Conservation (phyloP, 23 red algal genomes). For the Chondrus crispus region DNA sequence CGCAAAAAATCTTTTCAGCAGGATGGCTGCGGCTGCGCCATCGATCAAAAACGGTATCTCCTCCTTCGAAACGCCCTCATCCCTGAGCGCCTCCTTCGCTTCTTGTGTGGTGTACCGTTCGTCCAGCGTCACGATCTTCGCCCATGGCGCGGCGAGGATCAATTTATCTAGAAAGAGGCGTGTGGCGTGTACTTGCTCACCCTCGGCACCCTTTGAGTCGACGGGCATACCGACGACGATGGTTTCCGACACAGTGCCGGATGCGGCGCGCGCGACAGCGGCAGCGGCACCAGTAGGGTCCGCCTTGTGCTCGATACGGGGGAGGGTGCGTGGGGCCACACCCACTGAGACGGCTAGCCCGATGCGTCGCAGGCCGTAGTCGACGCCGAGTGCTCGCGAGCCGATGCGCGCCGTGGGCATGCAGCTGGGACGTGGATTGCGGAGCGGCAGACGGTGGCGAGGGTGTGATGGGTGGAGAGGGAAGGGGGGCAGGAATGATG, state of each 20-base stretch:
- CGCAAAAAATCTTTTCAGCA: slow-evolving; percentile 40
- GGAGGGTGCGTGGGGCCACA: slow-evolving; percentile 40
- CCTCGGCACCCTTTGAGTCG: slow-evolving; percentile 7
- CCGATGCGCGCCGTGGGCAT: slow-evolving; percentile 1
- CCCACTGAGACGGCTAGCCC: slow-evolving; percentile 51
- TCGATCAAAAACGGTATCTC: slow-evolving; percentile 20
- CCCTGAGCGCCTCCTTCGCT: slow-evolving; percentile 1
- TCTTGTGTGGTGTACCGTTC: slow-evolving; percentile 43
- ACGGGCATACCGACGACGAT: slow-evolving; percentile 60
- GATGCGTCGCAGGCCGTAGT: slow-evolving; percentile 64
- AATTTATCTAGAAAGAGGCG: slow-evolving; percentile 36
- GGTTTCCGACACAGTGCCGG: not conserved
- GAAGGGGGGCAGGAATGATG: not conserved
- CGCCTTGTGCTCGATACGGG: slow-evolving; percentile 15
- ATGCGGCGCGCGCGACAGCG: slow-evolving; percentile 9
- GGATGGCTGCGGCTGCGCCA: slow-evolving; percentile 32
- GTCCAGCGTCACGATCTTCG: slow-evolving; percentile 32
- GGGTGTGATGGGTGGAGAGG: not conserved
- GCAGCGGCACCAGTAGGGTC: slow-evolving; percentile 8
- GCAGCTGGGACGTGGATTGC: not conserved
- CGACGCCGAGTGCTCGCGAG: slow-evolving; percentile 46
- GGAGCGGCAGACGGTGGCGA: not conserved
- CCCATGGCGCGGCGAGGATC: slow-evolving; percentile 28
- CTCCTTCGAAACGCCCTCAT: not conserved
- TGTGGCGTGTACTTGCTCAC: slow-evolving; percentile 21